Evolutionary conservation across 345 rosid genomes (phyloP).

Genomic region (Salix suchowensis): DNA sequence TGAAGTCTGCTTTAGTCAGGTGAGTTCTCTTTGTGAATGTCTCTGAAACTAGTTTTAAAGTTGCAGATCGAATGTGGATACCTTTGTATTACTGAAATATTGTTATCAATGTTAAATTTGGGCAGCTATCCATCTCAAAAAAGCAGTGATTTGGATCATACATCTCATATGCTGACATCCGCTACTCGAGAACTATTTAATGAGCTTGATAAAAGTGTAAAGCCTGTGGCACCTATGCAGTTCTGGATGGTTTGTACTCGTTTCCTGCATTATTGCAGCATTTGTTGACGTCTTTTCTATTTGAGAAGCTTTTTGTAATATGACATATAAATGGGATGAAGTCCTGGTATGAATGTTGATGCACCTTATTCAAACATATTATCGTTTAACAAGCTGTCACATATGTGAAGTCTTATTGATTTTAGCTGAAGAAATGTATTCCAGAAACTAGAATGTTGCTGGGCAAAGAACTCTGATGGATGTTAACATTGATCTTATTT

Average conservation of each 20-base stretch:
- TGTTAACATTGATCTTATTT: background rate
- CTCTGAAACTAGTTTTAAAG: background rate
- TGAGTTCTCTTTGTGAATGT: slow-evolving; percentile 25
- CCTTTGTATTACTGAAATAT: slow-evolving; percentile 10
- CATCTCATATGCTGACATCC: slow-evolving; percentile 89
- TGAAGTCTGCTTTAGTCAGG: slow-evolving; percentile 76
- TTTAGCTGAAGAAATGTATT: background rate
- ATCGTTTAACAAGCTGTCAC: background rate
- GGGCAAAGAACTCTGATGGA: background rate
- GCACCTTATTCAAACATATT: background rate
- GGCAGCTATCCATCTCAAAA: slow-evolving; percentile 68
- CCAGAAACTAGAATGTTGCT: background rate
- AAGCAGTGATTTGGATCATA: slow-evolving; percentile 76
- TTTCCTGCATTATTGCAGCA: slow-evolving; percentile 1
- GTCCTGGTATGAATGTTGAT: background rate
- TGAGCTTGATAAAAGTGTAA: slow-evolving; percentile 87
- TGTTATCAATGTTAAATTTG: slow-evolving; percentile 12
- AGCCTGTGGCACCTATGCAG: slow-evolving; percentile 88
- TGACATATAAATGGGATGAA: background rate
- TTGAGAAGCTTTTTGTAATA: background rate
- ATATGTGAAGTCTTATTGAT: background rate
- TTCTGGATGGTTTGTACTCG: slow-evolving; percentile 83
- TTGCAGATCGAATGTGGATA: background rate
- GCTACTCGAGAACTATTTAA: slow-evolving; percentile 86
- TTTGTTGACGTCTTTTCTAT: background rate